A percentile compares a stretch with the other conserved stretches of the same genome.
Evolutionary conservation across 202 grass and related monocot species (phyloP).

Genomic region (Cymbopogon flexuosus): DNA sequence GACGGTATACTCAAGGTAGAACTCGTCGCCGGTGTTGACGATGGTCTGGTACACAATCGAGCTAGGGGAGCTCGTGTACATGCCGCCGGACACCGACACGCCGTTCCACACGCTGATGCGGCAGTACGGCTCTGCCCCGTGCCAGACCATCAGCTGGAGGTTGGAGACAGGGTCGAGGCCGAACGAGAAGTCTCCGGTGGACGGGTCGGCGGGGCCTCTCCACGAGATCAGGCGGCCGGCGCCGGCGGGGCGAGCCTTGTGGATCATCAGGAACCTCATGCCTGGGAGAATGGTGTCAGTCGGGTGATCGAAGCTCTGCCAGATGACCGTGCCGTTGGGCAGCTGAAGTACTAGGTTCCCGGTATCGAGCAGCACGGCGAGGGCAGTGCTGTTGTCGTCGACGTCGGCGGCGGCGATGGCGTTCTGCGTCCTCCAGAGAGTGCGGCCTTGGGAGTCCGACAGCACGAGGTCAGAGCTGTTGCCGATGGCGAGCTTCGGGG

Average conservation of each 20-base stretch:
- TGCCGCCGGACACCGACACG: not conserved
- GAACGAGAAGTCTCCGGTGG: constrained; percentile 9
- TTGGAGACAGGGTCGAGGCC: not conserved
- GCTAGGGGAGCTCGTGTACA: not conserved
- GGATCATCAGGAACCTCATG: constrained; percentile 41
- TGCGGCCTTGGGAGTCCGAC: not conserved
- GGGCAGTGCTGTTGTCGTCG: too few species aligned
- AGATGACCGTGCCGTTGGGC: not conserved
- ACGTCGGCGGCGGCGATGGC: not conserved
- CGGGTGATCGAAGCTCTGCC: constrained; percentile 68
- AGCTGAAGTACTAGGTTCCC: constrained; percentile 30
- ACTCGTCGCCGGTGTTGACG: not conserved
- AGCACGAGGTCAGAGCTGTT: constrained; percentile 17
- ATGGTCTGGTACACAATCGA: not conserved
- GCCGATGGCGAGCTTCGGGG: not conserved
- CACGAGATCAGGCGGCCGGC: constrained; percentile 26
- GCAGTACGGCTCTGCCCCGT: not conserved
- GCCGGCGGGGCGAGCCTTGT: not conserved
- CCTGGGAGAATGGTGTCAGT: constrained; percentile 44
- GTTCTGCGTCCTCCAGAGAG: not conserved
- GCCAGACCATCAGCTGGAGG: constrained; percentile 1
- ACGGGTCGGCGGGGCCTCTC: constrained; percentile 31
- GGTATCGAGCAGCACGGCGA: not conserved
- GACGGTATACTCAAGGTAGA: not conserved
- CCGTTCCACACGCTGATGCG: not conserved